Conservation (phyloP, 768 basidiomycete genomes). For the Panus rudis region DNA sequence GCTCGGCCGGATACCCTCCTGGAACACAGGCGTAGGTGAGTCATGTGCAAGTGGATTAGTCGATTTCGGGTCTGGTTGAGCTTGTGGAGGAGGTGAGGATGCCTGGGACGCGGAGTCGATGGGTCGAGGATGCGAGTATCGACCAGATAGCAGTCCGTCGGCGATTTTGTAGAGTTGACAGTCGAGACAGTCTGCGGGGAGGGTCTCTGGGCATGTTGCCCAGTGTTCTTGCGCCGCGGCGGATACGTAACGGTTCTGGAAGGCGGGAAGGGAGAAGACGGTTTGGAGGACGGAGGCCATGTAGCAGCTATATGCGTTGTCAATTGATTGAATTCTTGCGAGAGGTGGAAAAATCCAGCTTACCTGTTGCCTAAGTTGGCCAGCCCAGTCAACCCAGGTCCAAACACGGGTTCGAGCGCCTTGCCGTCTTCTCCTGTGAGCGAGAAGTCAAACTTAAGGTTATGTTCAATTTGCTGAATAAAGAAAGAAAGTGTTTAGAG, state of each 20-base stretch:
- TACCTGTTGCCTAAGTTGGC: conserved; percentile 89
- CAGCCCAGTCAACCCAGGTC: conserved; percentile 83
- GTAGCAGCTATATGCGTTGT: conserved; percentile 73
- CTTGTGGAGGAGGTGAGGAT: too few relatives aligned
- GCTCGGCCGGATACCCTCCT: conserved; percentile 75
- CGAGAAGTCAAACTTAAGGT: conserved; percentile 90
- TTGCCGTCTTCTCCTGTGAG: conserved; percentile 82
- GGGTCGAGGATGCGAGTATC: conserved; percentile 67
- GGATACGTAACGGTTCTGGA: conserved; percentile 64
- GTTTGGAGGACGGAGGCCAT: conserved; percentile 92
- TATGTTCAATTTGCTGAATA: conserved; percentile 88
- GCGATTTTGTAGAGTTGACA: conserved; percentile 92
- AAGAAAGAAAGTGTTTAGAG: background rate
- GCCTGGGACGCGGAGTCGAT: conserved; percentile 18
- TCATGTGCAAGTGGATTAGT: conserved; percentile 31
- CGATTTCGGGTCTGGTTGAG: conserved; percentile 14
- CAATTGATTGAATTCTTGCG: conserved; percentile 1
- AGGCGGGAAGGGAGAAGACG: conserved; percentile 73
- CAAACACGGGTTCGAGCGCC: conserved; percentile 82
- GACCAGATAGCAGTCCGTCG: conserved; percentile 88
- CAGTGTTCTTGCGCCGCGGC: conserved; percentile 44
- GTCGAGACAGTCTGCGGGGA: conserved; percentile 84
- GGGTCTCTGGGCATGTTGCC: conserved; percentile 49
- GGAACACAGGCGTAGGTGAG: conserved; percentile 52
- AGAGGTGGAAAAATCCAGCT: conserved; percentile 1